A percentile compares a stretch with the other conserved stretches of the same genome.
Evolutionary conservation across 768 basidiomycete species (phyloP).

Genomic region (Leccinum obscurum): DNA sequence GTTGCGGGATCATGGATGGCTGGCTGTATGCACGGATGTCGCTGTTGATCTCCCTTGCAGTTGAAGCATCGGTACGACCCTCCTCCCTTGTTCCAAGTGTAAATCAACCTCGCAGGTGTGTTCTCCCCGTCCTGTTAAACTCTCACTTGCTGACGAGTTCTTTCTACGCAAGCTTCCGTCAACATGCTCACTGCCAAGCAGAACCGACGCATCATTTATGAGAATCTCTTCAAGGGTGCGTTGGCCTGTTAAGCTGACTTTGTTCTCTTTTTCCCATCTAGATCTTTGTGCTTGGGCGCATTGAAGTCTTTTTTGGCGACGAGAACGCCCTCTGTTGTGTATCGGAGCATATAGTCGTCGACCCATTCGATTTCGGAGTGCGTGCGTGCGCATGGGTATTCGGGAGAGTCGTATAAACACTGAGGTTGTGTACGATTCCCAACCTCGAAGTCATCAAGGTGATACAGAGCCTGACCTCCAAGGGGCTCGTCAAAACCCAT

Average conservation of each 20-base stretch:
- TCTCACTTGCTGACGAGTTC: too few species aligned
- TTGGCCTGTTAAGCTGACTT: too few species aligned
- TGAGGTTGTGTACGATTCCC: too few species aligned
- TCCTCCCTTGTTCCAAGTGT: too few species aligned
- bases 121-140: too few species aligned
- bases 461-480: slow-evolving; percentile 47
- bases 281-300: slow-evolving; percentile 58
- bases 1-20: slow-evolving; percentile 36
- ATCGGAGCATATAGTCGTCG: not conserved
- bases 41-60: slow-evolving; percentile 27
- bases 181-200: slow-evolving; percentile 97
- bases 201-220: slow-evolving; percentile 95
- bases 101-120: too few species aligned
- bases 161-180: slow-evolving; percentile 16
- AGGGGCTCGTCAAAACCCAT: slow-evolving; percentile 95
- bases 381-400: too few species aligned
- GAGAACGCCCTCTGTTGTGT: slow-evolving; percentile 83
- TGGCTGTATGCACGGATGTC: slow-evolving; percentile 29
- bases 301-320: slow-evolving; percentile 99
- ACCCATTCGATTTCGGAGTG: too few species aligned
- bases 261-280: too few species aligned
- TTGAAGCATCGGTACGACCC: slow-evolving; percentile 19
- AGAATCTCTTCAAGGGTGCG: slow-evolving; percentile 99
- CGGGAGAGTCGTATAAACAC: too few species aligned
- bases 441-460: slow-evolving; percentile 50